Evolutionary conservation across 495 filamentous ascomycete genomes (phyloP), one percentile per base, ranked within the genome.

Genomic region (Aspergillus wentii): DNA sequence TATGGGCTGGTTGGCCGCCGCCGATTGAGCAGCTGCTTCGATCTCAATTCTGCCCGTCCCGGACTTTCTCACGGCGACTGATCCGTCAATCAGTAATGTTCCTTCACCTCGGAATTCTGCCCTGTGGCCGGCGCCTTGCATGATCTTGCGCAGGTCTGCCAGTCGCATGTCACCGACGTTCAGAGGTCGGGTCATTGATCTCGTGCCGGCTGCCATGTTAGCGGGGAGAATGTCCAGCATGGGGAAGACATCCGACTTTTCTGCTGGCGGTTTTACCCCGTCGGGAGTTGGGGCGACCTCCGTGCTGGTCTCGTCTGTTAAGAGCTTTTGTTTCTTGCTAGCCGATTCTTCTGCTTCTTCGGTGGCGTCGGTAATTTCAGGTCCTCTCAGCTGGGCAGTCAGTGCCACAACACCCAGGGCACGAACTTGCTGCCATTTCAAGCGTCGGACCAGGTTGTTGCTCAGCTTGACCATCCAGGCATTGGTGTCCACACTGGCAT

Each of bases 401-500:
- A 96, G 64, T 5, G 87, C 89, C 18, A 94, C 91, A 28, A 99
- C 86, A 26, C 88, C 88, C 5, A 97, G 67, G 5, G 83, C 88
- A 44, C 82, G 76, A 33, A 97, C 88, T 36, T 89, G 86, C 69
- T 97, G 94, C 92, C 94, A 97, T 54, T 85, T 87, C 16, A 99
- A 67, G 17, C 82, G 77, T 49, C 83, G 83, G 20, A 92, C 82
- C 17, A 99, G 77, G 27, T 74, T 66, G 41, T 89, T 86, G 39
- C 84, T 86, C 19, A 99, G 73, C 52, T 88, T 95, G 33, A 97
- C 84, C 18, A 83, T 82, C 92, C 92, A 99, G 16, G 92, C 91
- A 56, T 96, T 97, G 5, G 90, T 97, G 51, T 99, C 92, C 25
- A 97, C 90, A 48, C 89, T 95, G 10, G 91, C 92, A 57, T 97